phyloP scores from a whole-genome alignment of 768 basidiomycete species.

The Melanogaster broomeanus region DNA sequence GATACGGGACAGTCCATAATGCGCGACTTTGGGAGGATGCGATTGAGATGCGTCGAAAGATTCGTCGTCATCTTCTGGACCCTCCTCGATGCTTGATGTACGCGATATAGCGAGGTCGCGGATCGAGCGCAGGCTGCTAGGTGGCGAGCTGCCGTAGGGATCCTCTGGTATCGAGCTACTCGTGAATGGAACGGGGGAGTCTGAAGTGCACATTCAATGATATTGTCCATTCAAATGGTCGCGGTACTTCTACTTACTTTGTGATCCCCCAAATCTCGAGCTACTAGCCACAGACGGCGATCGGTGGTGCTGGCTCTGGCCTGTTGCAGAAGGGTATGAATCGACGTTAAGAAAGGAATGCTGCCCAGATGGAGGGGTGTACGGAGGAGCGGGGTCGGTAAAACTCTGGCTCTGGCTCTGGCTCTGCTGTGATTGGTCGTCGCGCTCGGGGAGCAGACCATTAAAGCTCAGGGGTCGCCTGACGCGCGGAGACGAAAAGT shows the following conservation, averaged over 20 bases:
- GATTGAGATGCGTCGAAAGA: constrained; percentile 6
- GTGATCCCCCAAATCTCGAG: constrained; percentile 8
- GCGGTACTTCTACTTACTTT: constrained; percentile 10
- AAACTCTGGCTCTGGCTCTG: background rate
- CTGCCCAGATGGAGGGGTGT: constrained; percentile 17
- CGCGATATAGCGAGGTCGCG: constrained; percentile 32
- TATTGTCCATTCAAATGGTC: background rate
- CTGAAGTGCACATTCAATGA: constrained; percentile 7
- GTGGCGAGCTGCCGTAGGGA: constrained; percentile 5
- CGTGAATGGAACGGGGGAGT: constrained; percentile 4
- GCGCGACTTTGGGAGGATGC: constrained; percentile 4
- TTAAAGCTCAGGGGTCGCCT: constrained; percentile 12
- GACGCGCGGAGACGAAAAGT: background rate
- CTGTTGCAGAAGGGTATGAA: background rate
- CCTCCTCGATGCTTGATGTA: constrained; percentile 43
- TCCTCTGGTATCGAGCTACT: constrained; percentile 1
- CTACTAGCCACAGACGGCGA: constrained; percentile 10
- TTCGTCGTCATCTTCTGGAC: constrained; percentile 35
- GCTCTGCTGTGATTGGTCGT: background rate
- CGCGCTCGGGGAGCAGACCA: background rate
- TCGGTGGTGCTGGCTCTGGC: background rate
- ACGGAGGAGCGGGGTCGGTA: constrained; percentile 34
- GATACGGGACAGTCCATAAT: constrained; percentile 16
- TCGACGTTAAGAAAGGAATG: background rate
- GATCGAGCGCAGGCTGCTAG: constrained; percentile 7